Conservation (phyloP, 225 moss, liverwort and hornwort genomes). For the Physcomitrium patens region DNA sequence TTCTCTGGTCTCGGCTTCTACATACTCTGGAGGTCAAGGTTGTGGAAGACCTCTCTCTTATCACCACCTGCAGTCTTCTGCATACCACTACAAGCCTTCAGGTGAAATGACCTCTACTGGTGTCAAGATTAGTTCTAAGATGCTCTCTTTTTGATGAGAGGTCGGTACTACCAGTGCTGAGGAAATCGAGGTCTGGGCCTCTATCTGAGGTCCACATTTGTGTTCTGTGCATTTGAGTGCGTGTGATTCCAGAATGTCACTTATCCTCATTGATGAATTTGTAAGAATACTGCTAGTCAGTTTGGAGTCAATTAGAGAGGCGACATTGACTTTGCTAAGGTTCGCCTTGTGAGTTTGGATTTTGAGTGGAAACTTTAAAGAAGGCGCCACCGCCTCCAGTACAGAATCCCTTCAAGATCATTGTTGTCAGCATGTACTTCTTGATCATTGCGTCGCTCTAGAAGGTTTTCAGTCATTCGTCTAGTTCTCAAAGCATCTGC, state of each 20-base stretch:
- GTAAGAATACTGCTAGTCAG: too few relatives aligned
- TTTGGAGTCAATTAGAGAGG: neutral
- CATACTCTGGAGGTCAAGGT: slow-evolving; percentile 73
- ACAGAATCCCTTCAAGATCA: neutral
- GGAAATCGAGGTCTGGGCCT: neutral
- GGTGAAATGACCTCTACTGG: slow-evolving; percentile 41
- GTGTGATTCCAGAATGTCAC: neutral
- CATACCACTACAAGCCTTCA: slow-evolving; percentile 85
- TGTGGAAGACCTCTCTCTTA: slow-evolving; percentile 79
- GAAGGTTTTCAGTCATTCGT: neutral
- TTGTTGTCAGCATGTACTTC: slow-evolving; percentile 23
- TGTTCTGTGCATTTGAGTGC: neutral
- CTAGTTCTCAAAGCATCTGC: neutral
- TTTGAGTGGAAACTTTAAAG: neutral
- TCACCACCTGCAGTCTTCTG: slow-evolving; percentile 79
- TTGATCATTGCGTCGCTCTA: neutral
- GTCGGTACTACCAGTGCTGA: too few relatives aligned
- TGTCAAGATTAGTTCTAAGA: too few relatives aligned
- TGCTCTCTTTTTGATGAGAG: too few relatives aligned
- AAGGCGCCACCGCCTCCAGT: neutral
- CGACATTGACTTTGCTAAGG: slow-evolving; percentile 7
- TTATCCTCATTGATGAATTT: too few relatives aligned
- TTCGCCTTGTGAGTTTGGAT: slow-evolving; percentile 5
- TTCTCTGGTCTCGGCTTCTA: slow-evolving; percentile 77
- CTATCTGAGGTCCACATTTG: slow-evolving; percentile 17